Conservation (phyloP, 2,329 filamentous ascomycete species). For the Colletotrichum ledebouriae region DNA sequence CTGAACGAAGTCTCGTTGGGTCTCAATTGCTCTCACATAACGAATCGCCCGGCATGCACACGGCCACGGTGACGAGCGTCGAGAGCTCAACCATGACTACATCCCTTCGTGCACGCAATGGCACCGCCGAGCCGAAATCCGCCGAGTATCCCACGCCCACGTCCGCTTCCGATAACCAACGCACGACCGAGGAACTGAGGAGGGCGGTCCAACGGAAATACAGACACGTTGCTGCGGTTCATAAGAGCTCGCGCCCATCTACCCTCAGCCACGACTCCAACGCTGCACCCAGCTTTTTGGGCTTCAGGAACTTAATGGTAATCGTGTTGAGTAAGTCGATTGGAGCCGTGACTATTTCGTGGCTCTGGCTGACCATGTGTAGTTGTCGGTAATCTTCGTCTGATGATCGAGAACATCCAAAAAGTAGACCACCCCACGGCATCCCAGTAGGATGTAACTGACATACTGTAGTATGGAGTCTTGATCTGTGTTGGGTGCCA, state of each 20-base stretch:
- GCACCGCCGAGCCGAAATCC: constrained; percentile 41
- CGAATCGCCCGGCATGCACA: constrained; percentile 52
- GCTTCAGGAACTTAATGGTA: constrained; percentile 96
- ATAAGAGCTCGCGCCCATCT: constrained; percentile 79
- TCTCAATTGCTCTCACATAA: constrained; percentile 25
- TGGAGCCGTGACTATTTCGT: constrained; percentile 12
- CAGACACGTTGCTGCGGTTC: constrained; percentile 90
- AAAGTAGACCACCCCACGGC: constrained; percentile 70
- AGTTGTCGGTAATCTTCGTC: constrained; percentile 93
- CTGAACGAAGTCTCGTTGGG: background rate
- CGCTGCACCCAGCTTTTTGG: constrained; percentile 84
- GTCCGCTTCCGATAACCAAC: constrained; percentile 32
- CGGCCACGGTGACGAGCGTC: constrained; percentile 53
- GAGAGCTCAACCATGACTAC: constrained; percentile 36
- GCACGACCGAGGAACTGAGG: constrained; percentile 50
- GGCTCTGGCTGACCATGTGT: constrained; percentile 30
- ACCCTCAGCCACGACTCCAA: constrained; percentile 88
- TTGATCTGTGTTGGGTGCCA: constrained; percentile 93
- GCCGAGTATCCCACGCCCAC: constrained; percentile 15
- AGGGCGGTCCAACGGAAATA: constrained; percentile 75
- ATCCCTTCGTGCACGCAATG: constrained; percentile 40
- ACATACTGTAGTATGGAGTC: constrained; percentile 82
- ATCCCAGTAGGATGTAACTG: constrained; percentile 36
- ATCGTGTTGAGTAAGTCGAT: constrained; percentile 80
- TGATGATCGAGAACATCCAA: constrained; percentile 97